These are phyloP conservation scores for Calonectria montana DNA, from an alignment of 2,329 filamentous ascomycete species.

Conservation along the genomic window DNA sequence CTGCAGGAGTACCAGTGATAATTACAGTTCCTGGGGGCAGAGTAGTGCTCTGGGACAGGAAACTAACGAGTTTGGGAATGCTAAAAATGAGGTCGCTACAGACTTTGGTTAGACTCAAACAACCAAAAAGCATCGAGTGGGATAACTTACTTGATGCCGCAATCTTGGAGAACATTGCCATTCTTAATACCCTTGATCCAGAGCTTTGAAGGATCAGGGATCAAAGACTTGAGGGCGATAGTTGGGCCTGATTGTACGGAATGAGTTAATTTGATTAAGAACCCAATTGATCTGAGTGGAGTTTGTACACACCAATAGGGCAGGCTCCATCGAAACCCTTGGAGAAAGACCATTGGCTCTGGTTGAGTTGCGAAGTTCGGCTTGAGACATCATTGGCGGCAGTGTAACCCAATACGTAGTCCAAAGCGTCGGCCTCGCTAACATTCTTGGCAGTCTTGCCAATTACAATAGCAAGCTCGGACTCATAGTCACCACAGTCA, in stretches of 20 bases:
- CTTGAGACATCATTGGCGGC: constrained; percentile 71
- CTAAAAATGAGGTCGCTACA: constrained; percentile 71
- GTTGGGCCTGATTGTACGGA: constrained; percentile 65
- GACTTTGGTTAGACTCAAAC: background rate
- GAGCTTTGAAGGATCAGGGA: constrained; percentile 68
- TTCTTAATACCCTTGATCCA: constrained; percentile 68
- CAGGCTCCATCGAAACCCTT: constrained; percentile 70
- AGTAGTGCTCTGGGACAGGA: constrained; percentile 71
- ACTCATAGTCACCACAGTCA: constrained; percentile 69
- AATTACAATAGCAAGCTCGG: constrained; percentile 68
- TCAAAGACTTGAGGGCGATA: constrained; percentile 68
- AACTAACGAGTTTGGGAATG: constrained; percentile 67
- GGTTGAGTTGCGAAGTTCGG: constrained; percentile 41
- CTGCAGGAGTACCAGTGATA: constrained; percentile 75
- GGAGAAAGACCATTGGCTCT: constrained; percentile 56
- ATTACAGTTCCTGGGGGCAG: constrained; percentile 72
- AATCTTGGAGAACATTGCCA: constrained; percentile 49
- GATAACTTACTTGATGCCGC: constrained; percentile 40
- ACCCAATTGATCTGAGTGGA: background rate
- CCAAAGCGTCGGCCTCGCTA: constrained; percentile 64
- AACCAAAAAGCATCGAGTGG: too few relatives aligned
- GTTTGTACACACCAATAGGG: constrained; percentile 52
- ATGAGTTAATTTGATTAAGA: constrained; percentile 3
- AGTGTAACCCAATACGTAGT: constrained; percentile 73
- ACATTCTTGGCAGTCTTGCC: constrained; percentile 64